phyloP scores from a whole-genome alignment of 1,139 yeast species.

The Hyphopichia buzzinii region DNA sequence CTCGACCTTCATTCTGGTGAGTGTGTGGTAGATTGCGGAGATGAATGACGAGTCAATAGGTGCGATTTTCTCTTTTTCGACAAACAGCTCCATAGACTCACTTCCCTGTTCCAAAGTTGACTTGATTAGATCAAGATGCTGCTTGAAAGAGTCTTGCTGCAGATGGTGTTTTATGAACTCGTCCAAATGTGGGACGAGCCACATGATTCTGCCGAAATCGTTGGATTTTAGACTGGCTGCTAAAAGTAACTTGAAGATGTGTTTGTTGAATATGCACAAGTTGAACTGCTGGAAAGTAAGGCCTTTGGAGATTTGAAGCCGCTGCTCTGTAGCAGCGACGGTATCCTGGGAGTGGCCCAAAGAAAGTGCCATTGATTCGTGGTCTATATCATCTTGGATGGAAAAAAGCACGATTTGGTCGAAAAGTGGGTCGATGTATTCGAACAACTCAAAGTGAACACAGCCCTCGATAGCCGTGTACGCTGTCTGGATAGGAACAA shows the following conservation, averaged over 20 bases:
- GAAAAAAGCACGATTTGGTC: conserved; percentile 35
- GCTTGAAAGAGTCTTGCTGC: conserved; percentile 6
- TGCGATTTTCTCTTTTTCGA: not conserved
- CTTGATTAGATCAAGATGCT: conserved; percentile 7
- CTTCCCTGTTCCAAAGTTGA: not conserved
- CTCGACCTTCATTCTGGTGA: conserved; percentile 21
- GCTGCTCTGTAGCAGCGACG: conserved; percentile 3
- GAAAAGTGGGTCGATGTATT: conserved; percentile 33
- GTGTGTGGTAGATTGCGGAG: conserved; percentile 13
- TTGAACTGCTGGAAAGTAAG: conserved; percentile 13
- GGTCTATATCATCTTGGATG: conserved; percentile 11
- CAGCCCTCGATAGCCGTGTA: conserved; percentile 32
- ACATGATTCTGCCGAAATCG: conserved; percentile 38
- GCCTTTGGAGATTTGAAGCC: conserved; percentile 14
- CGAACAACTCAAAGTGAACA: conserved; percentile 23
- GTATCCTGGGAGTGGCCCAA: conserved; percentile 12
- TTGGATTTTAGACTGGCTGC: conserved; percentile 25
- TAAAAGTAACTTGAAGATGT: conserved; percentile 24
- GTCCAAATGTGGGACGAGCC: conserved; percentile 41
- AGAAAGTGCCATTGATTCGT: conserved; percentile 15
- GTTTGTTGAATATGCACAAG: conserved; percentile 21
- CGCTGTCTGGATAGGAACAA: conserved; percentile 17
- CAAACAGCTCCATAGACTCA: not conserved
- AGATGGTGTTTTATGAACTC: conserved; percentile 18
- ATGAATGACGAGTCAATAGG: conserved; percentile 13